These are phyloP conservation scores for Debaryomyces udenii DNA, from an alignment of 1,139 yeast species.

Conservation along the genomic window DNA sequence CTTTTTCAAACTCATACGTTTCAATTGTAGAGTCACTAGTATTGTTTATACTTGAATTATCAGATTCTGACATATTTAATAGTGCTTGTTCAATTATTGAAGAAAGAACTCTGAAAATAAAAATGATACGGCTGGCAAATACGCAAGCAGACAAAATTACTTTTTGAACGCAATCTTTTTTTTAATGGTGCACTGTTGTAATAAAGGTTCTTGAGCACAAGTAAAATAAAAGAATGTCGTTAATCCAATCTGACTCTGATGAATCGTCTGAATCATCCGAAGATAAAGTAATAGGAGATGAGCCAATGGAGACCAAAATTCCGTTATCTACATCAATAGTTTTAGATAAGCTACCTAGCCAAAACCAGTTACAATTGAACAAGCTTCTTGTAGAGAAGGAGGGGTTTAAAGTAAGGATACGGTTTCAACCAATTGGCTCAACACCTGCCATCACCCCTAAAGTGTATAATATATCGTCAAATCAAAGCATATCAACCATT, in stretches of 20 bases:
- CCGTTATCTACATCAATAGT: conserved; percentile 31
- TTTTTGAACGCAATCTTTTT: too few relatives aligned
- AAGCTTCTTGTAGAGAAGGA: conserved; percentile 10
- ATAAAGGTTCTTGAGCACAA: not conserved
- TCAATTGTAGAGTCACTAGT: conserved; percentile 31
- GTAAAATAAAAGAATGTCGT: conserved; percentile 12
- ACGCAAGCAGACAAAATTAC: not conserved
- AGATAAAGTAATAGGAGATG: conserved; percentile 13
- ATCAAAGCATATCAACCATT: conserved; percentile 51
- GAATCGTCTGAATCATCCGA: conserved; percentile 15
- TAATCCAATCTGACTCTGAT: conserved; percentile 21
- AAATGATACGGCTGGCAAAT: not conserved
- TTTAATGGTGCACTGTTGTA: too few relatives aligned
- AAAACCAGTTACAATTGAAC: conserved; percentile 17
- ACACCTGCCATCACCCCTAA: conserved; percentile 52
- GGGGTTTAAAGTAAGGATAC: conserved; percentile 38
- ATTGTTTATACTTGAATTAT: conserved; percentile 18
- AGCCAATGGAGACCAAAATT: conserved; percentile 17
- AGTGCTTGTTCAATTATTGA: not conserved
- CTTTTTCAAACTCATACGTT: conserved; percentile 28
- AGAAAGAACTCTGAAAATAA: not conserved
- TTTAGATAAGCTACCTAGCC: conserved; percentile 21
- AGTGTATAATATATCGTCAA: conserved; percentile 50
- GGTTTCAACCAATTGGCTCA: conserved; percentile 65
- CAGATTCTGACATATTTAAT: conserved; percentile 25